Base-by-base conservation (phyloP, 73 alveolate species). In the Blepharisma stoltei region DNA sequence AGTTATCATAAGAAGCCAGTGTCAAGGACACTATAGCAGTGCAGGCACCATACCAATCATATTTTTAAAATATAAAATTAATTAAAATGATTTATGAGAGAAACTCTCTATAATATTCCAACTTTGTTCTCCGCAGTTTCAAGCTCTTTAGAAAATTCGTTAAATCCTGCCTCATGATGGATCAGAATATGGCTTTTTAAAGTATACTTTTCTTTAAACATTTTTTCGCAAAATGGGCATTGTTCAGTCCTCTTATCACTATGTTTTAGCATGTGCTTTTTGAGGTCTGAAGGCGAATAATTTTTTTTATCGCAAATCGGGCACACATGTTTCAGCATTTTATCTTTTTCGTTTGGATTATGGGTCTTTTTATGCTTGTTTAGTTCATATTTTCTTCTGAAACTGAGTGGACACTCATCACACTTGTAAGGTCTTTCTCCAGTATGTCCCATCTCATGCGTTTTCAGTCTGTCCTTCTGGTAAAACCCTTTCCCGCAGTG, bases 351-450 rank as follows among this genome's bases (percentile, higher is more conserved):
- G 4, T 52, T 52, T 14, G 66, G n/a, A 52, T 52, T 20, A 4
- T 52, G 66, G 27, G 23, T 52, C 23, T 52, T 52, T 14, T 14
- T 11, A 52, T 52, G 66, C 66, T 52, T 52, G 4, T 52, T 52
- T 52, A 52, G 66, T 4, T 52, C 66, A 52, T 52, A 52, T 52
- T 52, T 52, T 52, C 66, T 52, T 20, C 66, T 52, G 23, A 52
- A 52, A 14, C 27, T 52, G n/a, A 52, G 66, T 11, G 23, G 66
- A 4, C 66, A 52, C 27, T 14, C 23, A 43, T 81, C 78, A 53
- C 88, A 81, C 70, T 70, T 71, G 78, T 66, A 71, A 32, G 88
- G 88, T 46, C 78, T 81, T 71, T 69, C 81, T 43, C 82, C 82
- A 4, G 88, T 70, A 54, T 81, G 88, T 14, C 76, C 82, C 68